A percentile compares a stretch with the other conserved stretches of the same genome.
phyloP scores from a whole-genome alignment of 495 filamentous ascomycete genomes.

The Daldinia loculata region DNA sequence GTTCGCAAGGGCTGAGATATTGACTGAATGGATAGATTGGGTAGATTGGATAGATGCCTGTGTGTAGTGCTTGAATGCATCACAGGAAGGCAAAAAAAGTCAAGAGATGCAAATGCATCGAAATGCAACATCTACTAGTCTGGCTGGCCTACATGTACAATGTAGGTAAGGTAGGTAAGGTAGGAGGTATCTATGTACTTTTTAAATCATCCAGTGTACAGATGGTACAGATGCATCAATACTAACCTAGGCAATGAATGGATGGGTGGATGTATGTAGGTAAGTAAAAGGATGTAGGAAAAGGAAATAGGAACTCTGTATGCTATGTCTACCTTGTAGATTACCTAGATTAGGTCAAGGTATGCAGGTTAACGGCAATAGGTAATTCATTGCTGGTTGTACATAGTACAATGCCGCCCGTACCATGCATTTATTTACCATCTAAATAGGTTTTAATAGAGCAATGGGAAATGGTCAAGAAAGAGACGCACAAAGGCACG shows the following conservation, averaged over 20 bases:
- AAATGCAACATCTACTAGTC: conserved; percentile 19
- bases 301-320: conserved; percentile 1
- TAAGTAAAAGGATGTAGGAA: background rate
- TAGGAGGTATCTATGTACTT: conserved; percentile 1
- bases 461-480: background rate
- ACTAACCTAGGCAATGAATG: background rate
- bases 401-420: background rate
- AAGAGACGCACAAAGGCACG: conserved; percentile 30
- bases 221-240: background rate
- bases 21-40: conserved; percentile 13
- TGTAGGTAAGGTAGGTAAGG: background rate
- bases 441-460: background rate
- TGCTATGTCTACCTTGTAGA: background rate
- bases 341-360: background rate
- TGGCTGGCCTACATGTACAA: background rate
- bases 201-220: conserved; percentile 3
- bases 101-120: conserved; percentile 27
- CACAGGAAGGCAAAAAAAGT: conserved; percentile 7
- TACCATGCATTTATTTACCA: conserved; percentile 1
- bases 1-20: conserved; percentile 33
- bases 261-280: background rate
- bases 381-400: conserved; percentile 9
- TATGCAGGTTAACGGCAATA: conserved; percentile 23
- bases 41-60: conserved; percentile 21
- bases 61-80: conserved; percentile 21